A percentile compares a stretch with the other conserved stretches of the same genome.
Conservation (phyloP, 75 land plant species). For the Selaginella moellendorffii region DNA sequence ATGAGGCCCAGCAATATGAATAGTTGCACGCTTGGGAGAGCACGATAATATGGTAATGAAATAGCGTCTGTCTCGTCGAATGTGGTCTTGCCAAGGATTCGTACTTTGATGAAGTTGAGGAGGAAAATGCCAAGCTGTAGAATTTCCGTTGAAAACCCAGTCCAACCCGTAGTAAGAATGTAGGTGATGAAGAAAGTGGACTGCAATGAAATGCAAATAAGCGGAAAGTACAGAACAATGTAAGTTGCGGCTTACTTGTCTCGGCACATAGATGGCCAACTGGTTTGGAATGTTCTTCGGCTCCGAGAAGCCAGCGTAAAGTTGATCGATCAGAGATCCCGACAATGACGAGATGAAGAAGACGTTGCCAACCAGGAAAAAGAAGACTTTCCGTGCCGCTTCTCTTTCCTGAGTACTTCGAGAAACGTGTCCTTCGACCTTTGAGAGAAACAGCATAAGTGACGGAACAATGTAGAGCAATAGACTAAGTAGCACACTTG, state of each 20-base stretch:
- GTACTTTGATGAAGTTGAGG: constrained; percentile 22
- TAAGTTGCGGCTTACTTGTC: constrained; percentile 59
- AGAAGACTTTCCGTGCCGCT: constrained; percentile 61
- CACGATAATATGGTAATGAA: constrained; percentile 47
- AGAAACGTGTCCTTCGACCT: constrained; percentile 65
- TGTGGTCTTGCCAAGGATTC: constrained; percentile 20
- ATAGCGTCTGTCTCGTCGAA: constrained; percentile 33
- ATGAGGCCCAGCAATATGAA: constrained; percentile 71
- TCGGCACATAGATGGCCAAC: constrained; percentile 76
- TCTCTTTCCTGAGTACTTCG: constrained; percentile 54
- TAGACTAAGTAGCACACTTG: constrained; percentile 57
- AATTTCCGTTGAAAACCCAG: constrained; percentile 58
- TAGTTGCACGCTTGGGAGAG: constrained; percentile 56
- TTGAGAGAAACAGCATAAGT: constrained; percentile 49
- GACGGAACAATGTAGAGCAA: constrained; percentile 62
- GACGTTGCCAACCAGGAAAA: constrained; percentile 62
- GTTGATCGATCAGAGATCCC: constrained; percentile 39
- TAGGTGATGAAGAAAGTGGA: constrained; percentile 80
- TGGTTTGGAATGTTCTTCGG: constrained; percentile 59
- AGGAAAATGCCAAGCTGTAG: constrained; percentile 32
- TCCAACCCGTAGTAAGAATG: constrained; percentile 90
- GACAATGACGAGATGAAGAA: constrained; percentile 74
- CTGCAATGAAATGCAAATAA: constrained; percentile 24
- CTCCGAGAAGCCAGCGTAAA: constrained; percentile 35
- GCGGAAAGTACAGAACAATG: too few relatives aligned